Evolutionary conservation across 768 basidiomycete species (phyloP).

Genomic region (Vararia minispora): DNA sequence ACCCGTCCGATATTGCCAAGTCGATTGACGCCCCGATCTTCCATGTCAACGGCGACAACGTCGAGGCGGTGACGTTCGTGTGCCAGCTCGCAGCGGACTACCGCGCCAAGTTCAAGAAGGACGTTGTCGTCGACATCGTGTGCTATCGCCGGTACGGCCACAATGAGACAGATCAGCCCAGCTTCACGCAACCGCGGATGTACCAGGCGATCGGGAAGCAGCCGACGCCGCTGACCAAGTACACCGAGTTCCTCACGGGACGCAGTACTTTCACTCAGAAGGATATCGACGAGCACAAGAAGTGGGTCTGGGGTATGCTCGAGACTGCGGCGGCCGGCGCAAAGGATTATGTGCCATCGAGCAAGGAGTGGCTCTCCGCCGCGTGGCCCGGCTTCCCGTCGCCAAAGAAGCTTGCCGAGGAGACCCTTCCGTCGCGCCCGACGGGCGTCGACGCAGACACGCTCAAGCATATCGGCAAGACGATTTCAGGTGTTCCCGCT

Average conservation of each 20-base stretch:
- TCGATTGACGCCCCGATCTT: conserved; percentile 97
- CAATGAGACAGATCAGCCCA: conserved; percentile 98
- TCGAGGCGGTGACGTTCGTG: conserved; percentile 96
- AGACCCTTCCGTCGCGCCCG: conserved; percentile 79
- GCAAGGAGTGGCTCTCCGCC: conserved; percentile 95
- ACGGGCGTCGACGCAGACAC: conserved; percentile 73
- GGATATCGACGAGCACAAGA: conserved; percentile 97
- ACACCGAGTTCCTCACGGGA: conserved; percentile 81
- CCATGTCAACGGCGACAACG: conserved; percentile 99
- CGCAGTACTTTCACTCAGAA: conserved; percentile 92
- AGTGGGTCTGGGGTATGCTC: conserved; percentile 99
- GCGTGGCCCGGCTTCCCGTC: conserved; percentile 99
- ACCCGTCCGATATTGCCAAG: conserved; percentile 97
- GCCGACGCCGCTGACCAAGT: conserved; percentile 83
- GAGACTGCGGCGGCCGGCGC: conserved; percentile 90
- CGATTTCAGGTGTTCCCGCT: conserved; percentile 76
- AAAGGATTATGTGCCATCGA: conserved; percentile 92
- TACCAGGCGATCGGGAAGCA: conserved; percentile 95
- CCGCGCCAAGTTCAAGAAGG: conserved; percentile 96
- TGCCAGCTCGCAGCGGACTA: conserved; percentile 98
- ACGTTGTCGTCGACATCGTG: conserved; percentile 96
- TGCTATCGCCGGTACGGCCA: conserved; percentile 99
- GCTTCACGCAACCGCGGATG: conserved; percentile 98
- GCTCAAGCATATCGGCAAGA: conserved; percentile 77
- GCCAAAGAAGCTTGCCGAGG: conserved; percentile 88